Percentiles rank a stretch among this genome's conserved stretches.
phyloP scores from a whole-genome alignment of 2,329 filamentous ascomycete species.

The Fusarium keratoplasticum region DNA sequence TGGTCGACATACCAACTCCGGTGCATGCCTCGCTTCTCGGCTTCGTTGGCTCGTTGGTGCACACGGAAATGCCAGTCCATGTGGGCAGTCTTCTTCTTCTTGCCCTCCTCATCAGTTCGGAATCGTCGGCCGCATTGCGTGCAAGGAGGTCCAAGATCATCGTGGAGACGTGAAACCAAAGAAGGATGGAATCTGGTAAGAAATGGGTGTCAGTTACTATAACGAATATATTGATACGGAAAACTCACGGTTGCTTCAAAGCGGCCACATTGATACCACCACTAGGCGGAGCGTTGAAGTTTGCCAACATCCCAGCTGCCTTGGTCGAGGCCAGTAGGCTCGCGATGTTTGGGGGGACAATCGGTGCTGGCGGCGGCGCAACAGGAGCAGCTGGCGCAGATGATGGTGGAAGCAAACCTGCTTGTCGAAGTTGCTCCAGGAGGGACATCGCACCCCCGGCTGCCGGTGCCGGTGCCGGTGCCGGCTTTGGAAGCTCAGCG shows the following conservation, averaged over 20 bases:
- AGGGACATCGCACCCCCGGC: conserved; percentile 66
- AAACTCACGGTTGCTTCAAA: conserved; percentile 75
- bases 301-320: conserved; percentile 33
- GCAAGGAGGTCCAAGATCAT: conserved; percentile 86
- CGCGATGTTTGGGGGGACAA: conserved; percentile 51
- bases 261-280: conserved; percentile 74
- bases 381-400: conserved; percentile 49
- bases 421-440: conserved; percentile 74
- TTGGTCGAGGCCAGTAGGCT: conserved; percentile 51
- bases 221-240: fast-evolving
- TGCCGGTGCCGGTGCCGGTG: conserved; percentile 44
- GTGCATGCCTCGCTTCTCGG: conserved; percentile 86
- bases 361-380: conserved; percentile 44
- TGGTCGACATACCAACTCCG: conserved; percentile 96
- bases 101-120: conserved; percentile 79
- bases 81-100: conserved; percentile 87
- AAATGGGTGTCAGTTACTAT: conserved; percentile 20
- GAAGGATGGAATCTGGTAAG: conserved; percentile 75
- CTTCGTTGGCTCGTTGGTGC: conserved; percentile 88
- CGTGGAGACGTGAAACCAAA: conserved; percentile 80
- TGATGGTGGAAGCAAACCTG: conserved; percentile 69
- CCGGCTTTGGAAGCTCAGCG: conserved; percentile 50
- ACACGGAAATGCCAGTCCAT: conserved; percentile 99
- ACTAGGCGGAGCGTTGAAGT: conserved; percentile 56
- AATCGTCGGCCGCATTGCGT: conserved; percentile 93